These are phyloP conservation scores for Daedaleopsis nitida DNA, from an alignment of 768 basidiomycete species.

Conservation along the genomic window DNA sequence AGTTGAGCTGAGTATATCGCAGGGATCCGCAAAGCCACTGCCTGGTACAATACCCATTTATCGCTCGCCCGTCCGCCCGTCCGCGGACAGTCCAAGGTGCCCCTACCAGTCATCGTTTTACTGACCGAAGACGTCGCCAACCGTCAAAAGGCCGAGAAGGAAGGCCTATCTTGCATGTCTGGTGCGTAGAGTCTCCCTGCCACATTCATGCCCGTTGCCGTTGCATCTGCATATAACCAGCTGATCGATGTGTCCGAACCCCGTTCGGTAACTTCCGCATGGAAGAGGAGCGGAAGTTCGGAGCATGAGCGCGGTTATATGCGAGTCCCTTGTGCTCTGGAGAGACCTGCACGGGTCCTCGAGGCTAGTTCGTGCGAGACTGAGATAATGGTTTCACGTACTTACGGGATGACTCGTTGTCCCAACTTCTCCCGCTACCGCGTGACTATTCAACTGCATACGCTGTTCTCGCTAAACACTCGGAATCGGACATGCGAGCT, in stretches of 20 bases:
- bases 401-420: too few species aligned
- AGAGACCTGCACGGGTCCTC: background rate
- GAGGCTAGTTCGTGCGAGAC: too few species aligned
- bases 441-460: too few species aligned
- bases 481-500: too few species aligned
- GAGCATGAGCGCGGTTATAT: background rate
- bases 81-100: slow-evolving; percentile 47
- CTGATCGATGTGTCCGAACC: too few species aligned
- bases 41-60: slow-evolving; percentile 86
- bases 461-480: too few species aligned
- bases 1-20: slow-evolving; percentile 4
- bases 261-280: too few species aligned
- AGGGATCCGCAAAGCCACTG: slow-evolving; percentile 88
- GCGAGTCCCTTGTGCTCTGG: background rate
- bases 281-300: too few species aligned
- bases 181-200: slow-evolving; percentile 41
- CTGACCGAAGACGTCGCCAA: slow-evolving; percentile 92
- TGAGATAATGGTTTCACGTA: too few species aligned
- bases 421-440: too few species aligned
- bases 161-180: slow-evolving; percentile 62
- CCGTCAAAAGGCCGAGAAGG: slow-evolving; percentile 67
- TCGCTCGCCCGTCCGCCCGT: slow-evolving; percentile 50
- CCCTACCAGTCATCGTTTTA: slow-evolving; percentile 67
- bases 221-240: background rate
- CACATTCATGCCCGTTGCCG: background rate